Evolutionary conservation across 306 rosid species (phyloP).

Genomic region (Vigna unguiculata): DNA sequence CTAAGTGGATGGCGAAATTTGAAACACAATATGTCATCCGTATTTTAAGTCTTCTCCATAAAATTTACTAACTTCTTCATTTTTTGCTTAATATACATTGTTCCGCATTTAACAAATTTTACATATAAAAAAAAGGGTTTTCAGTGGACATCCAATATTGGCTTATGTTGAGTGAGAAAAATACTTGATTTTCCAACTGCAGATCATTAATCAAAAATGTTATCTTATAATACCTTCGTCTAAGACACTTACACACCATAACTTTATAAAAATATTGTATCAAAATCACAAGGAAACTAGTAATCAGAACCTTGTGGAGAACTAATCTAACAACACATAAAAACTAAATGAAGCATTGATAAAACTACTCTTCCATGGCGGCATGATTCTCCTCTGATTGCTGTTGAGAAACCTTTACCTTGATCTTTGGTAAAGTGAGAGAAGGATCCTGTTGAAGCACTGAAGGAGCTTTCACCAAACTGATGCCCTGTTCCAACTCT

Average conservation of each 20-base stretch:
- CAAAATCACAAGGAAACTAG: conserved; percentile 19
- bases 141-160: no score
- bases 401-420: conserved; percentile 57
- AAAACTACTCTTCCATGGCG: conserved; percentile 74
- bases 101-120: no score
- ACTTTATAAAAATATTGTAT: not conserved
- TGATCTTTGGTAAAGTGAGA: conserved; percentile 59
- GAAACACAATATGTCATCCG: no score
- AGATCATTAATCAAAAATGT: not conserved
- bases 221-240: not conserved
- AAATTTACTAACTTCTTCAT: no score
- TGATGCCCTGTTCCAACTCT: conserved; percentile 62
- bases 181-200: no score
- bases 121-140: no score
- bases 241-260: conserved; percentile 1
- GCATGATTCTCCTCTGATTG: conserved; percentile 50
- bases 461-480: conserved; percentile 67
- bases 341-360: conserved; percentile 16
- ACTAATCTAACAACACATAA: conserved; percentile 23
- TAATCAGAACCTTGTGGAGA: conserved; percentile 2
- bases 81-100: no score
- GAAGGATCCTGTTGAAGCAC: conserved; percentile 57
- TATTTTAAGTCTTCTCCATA: no score
- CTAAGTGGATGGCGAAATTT: no score
- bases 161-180: no score